Evolutionary conservation across 1,284 basidiomycete genomes (phyloP), one percentile per base, ranked within the genome.

Genomic region (Ganoderma lingzhi): DNA sequence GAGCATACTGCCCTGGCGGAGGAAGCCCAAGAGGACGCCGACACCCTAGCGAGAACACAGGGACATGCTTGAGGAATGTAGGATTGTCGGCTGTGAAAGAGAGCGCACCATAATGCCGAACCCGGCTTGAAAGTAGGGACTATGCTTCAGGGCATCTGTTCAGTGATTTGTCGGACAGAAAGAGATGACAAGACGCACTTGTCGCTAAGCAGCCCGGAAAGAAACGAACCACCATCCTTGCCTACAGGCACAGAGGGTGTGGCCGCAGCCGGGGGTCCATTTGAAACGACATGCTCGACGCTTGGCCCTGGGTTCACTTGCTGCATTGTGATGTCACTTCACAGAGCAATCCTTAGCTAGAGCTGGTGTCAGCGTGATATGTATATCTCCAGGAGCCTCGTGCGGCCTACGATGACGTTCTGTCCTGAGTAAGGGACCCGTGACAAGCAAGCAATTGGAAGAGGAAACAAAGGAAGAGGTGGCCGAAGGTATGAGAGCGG

Each of bases 101-200:
- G 39, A 58, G 76, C 85, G 75, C 72, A 96, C 96, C 96, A 98
- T 97, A 28, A 99, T 87, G 60, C 96, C 97, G 74, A 97, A 97
- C 35, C 96, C 97, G 63, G 97, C 97, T 77, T 96, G 95, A 76
- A 99, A 98, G 82, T 95, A 96, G 44, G 96, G 96, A 79, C 96
- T 98, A 74, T 76, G 78, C 82, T 77, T 73, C 71, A 72, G 28
- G 73, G 64, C 64, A 61, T 56, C 48, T 63, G 37, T 64, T 73
- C 66, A 73, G 72, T 61, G 15, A 63, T 30, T 6, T 32, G 30
- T 15, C 51, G 44, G 6, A 32, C 61, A 8, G 53, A 48, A 48
- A 17, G 17, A 17, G 17, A n/a, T 23, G 45, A 48, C 32, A 23
- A 9, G 19, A 73, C 76, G 75, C 70, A 77, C 75, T 75, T 73